A percentile compares a stretch with the other conserved stretches of the same genome.
phyloP scores from a whole-genome alignment of 2,329 filamentous ascomycete genomes.

The Cytospora schulzeri region DNA sequence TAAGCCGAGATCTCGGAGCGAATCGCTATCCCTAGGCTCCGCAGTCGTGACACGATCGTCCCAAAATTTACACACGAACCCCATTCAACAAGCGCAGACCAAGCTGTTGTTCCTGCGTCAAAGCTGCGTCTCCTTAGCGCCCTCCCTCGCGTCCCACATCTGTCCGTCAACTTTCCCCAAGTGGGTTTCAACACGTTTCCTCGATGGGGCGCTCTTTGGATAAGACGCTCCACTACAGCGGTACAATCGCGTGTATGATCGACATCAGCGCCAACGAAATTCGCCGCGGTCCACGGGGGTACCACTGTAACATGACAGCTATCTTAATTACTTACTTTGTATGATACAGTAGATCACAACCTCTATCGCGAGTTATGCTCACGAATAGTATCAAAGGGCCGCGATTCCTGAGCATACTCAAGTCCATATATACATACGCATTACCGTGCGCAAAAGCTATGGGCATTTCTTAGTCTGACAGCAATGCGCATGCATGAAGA shows the following conservation, averaged over 20 bases:
- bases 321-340: background rate
- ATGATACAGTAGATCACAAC: background rate
- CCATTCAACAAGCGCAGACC: conserved; percentile 11
- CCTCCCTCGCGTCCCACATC: conserved; percentile 12
- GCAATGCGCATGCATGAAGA: background rate
- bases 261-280: background rate
- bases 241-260: conserved; percentile 13
- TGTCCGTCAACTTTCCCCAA: conserved; percentile 8
- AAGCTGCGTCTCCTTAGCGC: conserved; percentile 22
- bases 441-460: background rate
- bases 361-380: background rate
- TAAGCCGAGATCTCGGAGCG: conserved; percentile 1
- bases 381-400: background rate
- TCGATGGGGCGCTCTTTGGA: conserved; percentile 11
- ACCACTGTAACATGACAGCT: background rate
- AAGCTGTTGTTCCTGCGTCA: conserved; percentile 26
- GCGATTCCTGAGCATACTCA: too few species aligned
- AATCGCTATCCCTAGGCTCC: background rate
- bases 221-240: conserved; percentile 8
- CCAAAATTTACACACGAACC: conserved; percentile 13
- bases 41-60: conserved; percentile 9
- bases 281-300: background rate
- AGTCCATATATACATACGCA: background rate
- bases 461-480: background rate
- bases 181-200: conserved; percentile 7